Evolutionary conservation across 768 basidiomycete species (phyloP).

Genomic region (Phylloporus scabripes): DNA sequence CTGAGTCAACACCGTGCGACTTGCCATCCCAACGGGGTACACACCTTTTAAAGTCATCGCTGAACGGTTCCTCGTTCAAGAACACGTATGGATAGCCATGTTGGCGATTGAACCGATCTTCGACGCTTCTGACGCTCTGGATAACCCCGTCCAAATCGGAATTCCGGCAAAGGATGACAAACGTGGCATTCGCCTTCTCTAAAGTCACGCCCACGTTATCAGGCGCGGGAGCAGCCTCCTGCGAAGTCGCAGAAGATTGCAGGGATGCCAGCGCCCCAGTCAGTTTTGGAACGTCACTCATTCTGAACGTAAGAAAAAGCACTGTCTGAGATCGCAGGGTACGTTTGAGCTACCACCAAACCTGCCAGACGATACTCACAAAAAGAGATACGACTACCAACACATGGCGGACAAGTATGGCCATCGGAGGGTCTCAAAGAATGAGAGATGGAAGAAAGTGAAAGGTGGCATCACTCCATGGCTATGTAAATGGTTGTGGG

Average conservation of each 20-base stretch:
- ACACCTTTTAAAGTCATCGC: conserved; percentile 45
- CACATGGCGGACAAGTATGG: conserved; percentile 19
- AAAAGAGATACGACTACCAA: conserved; percentile 12
- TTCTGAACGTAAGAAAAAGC: conserved; percentile 12
- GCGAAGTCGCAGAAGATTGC: background rate
- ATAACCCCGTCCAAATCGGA: conserved; percentile 41
- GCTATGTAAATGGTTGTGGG: conserved; percentile 10
- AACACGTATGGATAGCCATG: conserved; percentile 60
- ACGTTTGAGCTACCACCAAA: background rate
- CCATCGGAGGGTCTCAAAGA: conserved; percentile 6
- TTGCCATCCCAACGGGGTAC: background rate
- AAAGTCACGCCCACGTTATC: background rate
- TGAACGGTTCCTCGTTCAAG: conserved; percentile 58
- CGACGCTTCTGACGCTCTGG: conserved; percentile 47
- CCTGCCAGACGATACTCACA: conserved; percentile 10
- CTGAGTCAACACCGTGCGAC: conserved; percentile 13
- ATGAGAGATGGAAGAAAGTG: background rate
- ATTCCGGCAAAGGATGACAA: conserved; percentile 54
- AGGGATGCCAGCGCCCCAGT: conserved; percentile 4
- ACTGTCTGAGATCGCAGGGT: conserved; percentile 4
- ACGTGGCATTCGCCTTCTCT: conserved; percentile 48
- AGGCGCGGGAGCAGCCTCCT: background rate
- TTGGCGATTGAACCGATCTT: conserved; percentile 54
- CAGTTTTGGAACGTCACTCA: background rate
- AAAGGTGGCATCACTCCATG: background rate